Evolutionary conservation across 768 basidiomycete species (phyloP), one percentile per base, ranked within the genome.

Genomic region (Fomitopsis pulvina): DNA sequence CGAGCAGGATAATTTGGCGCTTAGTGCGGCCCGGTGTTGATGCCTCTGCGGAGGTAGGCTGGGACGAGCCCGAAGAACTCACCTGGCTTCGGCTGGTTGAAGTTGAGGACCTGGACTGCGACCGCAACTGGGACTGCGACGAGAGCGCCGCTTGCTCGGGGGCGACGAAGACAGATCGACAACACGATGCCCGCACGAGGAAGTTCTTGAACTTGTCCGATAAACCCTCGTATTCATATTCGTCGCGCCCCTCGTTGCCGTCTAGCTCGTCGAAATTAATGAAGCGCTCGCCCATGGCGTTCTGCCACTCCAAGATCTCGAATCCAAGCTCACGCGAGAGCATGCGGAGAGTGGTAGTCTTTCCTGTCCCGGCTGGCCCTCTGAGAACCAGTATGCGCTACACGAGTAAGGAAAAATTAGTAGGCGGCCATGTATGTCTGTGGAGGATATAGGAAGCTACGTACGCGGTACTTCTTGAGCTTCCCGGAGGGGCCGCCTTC

Each of bases 321-420:
- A 89, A 80, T 2, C 74, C 79, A 57, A 94, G 67, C 58, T 94
- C 90, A 14, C 68, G 68, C 0, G 89, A 74, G 20, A 99, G 69
- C 2, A 92, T 77, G 24, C 80, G 78, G 2, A 98, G 57, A 0
- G 91, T 91, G 0, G 92, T 78, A 0, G 95, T 96, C 71, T 99
- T 99, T 0, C 81, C 95, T 0, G 83, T 80, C 1, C 95, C 95
- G 7, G 95, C 84, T 0, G 92, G 90, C 1, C 95, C 95, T 2
- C 88, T 87, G 10, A 99, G 68, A 0, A 80, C 80, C 6, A 98
- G 76, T 25, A 99, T 81, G 41, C 92, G 77, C 89, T 97, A 50
- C 2, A 41, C 30, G 22, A 53, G 18, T 41, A 51, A 20, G n/a
- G n/a, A n/a, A n/a, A n/a, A 47, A 20, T 11, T 32, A 16, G 21